phyloP scores from a whole-genome alignment of 2,329 filamentous ascomycete genomes.

The Kalmusia sp. region DNA sequence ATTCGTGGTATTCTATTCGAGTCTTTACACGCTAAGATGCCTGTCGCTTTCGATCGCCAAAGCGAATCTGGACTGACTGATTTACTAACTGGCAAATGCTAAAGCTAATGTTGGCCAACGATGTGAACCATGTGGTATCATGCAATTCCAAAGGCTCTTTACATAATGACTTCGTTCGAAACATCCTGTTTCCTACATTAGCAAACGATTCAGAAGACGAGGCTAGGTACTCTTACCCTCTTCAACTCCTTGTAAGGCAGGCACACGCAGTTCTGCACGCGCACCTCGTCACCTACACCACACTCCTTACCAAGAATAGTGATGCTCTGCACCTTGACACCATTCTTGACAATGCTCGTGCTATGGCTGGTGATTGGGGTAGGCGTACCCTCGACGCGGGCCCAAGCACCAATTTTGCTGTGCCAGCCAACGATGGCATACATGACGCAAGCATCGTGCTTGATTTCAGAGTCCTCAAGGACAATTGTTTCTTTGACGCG shows the following conservation, averaged over 20 bases:
- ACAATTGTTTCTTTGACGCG: conserved; percentile 97
- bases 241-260: conserved; percentile 98
- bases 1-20: neutral
- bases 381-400: conserved; percentile 93
- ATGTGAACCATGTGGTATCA: conserved; percentile 23
- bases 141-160: conserved; percentile 39
- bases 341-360: conserved; percentile 96
- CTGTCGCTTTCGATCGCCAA: neutral
- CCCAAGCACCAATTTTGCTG: conserved; percentile 96
- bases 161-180: conserved; percentile 90
- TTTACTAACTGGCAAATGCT: neutral
- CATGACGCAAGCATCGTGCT: conserved; percentile 93
- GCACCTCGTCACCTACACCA: conserved; percentile 88
- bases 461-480: conserved; percentile 92
- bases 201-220: conserved; percentile 4
- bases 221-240: conserved; percentile 67
- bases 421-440: conserved; percentile 98
- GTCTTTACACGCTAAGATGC: neutral
- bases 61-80: neutral
- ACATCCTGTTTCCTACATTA: conserved; percentile 70
- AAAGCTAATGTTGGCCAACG: neutral
- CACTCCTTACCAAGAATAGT: conserved; percentile 98
- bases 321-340: conserved; percentile 97
- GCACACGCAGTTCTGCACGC: conserved; percentile 97
- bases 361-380: conserved; percentile 86